Evolutionary conservation across 2,329 filamentous ascomycete species (phyloP).

Genomic region (Grosmannia clavigera): DNA sequence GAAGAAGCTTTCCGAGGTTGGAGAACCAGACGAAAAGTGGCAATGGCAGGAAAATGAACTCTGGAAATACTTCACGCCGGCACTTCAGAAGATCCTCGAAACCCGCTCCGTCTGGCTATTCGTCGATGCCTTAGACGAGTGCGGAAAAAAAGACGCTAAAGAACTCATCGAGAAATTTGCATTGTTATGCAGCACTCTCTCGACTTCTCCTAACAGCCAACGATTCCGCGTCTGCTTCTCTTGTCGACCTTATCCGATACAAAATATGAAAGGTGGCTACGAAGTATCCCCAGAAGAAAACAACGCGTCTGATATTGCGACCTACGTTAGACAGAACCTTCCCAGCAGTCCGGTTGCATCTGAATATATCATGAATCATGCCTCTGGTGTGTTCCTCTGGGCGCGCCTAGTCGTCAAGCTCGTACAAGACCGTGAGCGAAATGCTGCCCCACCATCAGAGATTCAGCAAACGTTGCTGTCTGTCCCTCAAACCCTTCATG

Average conservation of each 20-base stretch:
- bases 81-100: not conserved
- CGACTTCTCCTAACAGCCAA: too few species aligned
- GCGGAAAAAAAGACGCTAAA: too few species aligned
- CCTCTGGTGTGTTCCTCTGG: not conserved
- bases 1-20: not conserved
- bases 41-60: not conserved
- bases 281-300: not conserved
- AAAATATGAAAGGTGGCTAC: not conserved
- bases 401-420: not conserved
- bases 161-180: not conserved
- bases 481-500: not conserved
- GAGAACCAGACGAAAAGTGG: slow-evolving; percentile 3
- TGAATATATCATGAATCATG: not conserved
- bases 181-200: not conserved
- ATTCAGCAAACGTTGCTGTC: not conserved
- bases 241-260: not conserved
- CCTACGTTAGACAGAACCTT: not conserved
- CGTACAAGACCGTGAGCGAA: not conserved
- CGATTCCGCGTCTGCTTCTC: not conserved
- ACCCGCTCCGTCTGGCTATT: not conserved
- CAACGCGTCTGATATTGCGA: not conserved
- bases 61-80: not conserved
- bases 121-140: not conserved
- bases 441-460: not conserved
- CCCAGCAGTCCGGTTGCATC: not conserved